Percentiles rank a stretch among this genome's conserved stretches.
phyloP scores from a whole-genome alignment of 371 early-diverging fungal genomes.

The Apophysomyces ossiformis region DNA sequence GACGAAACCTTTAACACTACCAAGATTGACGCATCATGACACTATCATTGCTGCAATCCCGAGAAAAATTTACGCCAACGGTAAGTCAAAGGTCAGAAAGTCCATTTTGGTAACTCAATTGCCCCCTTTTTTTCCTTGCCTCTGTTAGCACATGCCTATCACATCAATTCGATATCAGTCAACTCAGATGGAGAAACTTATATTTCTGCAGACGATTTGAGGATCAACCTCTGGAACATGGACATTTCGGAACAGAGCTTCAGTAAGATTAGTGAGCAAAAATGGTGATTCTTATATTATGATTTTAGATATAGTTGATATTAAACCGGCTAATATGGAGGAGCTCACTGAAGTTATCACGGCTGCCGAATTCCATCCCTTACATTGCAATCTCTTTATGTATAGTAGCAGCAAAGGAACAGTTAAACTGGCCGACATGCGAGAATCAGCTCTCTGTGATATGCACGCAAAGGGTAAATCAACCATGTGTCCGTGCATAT shows the following conservation, averaged over 20 bases:
- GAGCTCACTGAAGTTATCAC: slow-evolving; percentile 99
- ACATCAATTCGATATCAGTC: slow-evolving; percentile 98
- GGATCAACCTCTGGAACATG: slow-evolving; percentile 98
- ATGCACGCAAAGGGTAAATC: slow-evolving; percentile 83
- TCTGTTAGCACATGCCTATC: slow-evolving; percentile 97
- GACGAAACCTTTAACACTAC: slow-evolving; percentile 68
- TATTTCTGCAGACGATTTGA: slow-evolving; percentile 97
- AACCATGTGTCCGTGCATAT: neutral
- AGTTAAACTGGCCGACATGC: slow-evolving; percentile 96
- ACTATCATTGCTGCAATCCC: slow-evolving; percentile 96
- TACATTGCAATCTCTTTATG: slow-evolving; percentile 95
- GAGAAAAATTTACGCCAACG: slow-evolving; percentile 91
- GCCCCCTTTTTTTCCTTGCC: no score
- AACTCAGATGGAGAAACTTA: slow-evolving; percentile 98
- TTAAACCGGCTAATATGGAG: slow-evolving; percentile 99
- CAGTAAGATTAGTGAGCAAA: slow-evolving; percentile 63
- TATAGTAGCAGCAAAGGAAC: slow-evolving; percentile 99
- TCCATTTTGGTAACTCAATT: no score
- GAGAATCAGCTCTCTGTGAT: slow-evolving; percentile 95
- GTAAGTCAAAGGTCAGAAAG: slow-evolving; percentile 15
- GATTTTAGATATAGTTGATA: slow-evolving; percentile 93
- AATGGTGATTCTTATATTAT: neutral
- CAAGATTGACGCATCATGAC: slow-evolving; percentile 90
- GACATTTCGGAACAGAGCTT: slow-evolving; percentile 96
- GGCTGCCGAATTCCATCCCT: slow-evolving; percentile 97